These are phyloP conservation scores for Breynia disticha DNA, from an alignment of 441 rosid genomes.

Conservation along the genomic window DNA sequence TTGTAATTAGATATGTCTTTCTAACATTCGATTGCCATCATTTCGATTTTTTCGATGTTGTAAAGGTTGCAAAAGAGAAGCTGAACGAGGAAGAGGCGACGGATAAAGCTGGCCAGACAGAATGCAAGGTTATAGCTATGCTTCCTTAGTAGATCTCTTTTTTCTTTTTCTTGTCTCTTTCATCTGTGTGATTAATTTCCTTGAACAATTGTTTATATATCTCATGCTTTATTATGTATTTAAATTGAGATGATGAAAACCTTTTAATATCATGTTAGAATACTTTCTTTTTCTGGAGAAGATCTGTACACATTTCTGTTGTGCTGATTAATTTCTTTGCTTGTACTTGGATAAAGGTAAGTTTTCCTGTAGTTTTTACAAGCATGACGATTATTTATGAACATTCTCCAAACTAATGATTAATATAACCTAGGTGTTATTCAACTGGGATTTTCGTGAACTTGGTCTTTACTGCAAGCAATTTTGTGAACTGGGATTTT, in stretches of 20 bases:
- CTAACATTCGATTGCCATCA: constrained; percentile 3
- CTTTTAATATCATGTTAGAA: no score
- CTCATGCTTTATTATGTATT: no score
- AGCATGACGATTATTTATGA: background rate
- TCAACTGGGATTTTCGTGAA: constrained; percentile 1
- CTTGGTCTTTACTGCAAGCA: background rate
- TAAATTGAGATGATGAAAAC: no score
- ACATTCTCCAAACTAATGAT: background rate
- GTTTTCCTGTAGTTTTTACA: background rate
- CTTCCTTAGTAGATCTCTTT: background rate
- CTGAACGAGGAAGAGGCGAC: constrained; percentile 45
- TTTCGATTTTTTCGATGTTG: background rate
- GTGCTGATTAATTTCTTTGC: no score
- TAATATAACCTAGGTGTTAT: background rate
- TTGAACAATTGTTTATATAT: no score
- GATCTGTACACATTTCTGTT: no score
- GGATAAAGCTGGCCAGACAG: constrained; percentile 42
- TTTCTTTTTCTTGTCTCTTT: background rate
- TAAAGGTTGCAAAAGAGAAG: constrained; percentile 47
- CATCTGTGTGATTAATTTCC: no score
- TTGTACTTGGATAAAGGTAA: background rate
- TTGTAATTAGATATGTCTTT: background rate
- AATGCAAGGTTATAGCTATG: constrained; percentile 70
- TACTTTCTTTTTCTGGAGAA: no score
- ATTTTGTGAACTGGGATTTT: background rate